phyloP scores from a whole-genome alignment of 2,329 filamentous ascomycete species.

The Monosporascus sp. region DNA sequence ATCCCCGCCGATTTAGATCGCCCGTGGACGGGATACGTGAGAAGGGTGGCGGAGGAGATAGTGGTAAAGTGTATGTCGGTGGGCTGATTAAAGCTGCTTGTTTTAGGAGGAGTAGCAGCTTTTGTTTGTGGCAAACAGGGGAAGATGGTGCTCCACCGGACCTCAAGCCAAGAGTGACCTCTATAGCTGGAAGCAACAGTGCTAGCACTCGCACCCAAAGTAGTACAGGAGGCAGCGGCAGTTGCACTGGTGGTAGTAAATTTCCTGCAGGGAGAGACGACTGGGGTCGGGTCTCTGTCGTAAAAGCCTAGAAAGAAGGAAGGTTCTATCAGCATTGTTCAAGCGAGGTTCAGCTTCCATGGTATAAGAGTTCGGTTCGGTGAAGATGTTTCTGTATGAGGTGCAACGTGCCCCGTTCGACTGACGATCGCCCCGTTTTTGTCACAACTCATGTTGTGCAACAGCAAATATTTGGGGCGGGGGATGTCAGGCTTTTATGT shows the following conservation, averaged over 20 bases:
- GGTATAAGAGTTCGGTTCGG: conserved; percentile 8
- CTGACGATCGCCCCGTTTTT: conserved; percentile 5
- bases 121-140: conserved; percentile 22
- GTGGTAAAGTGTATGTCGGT: conserved; percentile 14
- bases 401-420: conserved; percentile 1
- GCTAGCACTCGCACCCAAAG: not conserved
- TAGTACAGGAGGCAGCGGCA: conserved; percentile 3
- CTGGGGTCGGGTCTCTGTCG: conserved; percentile 9
- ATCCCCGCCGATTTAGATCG: conserved; percentile 47
- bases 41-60: conserved; percentile 3
- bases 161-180: conserved; percentile 20
- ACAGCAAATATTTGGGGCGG: conserved; percentile 6
- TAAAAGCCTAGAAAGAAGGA: conserved; percentile 23
- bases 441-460: not conserved
- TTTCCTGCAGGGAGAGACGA: not conserved
- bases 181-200: conserved; percentile 6
- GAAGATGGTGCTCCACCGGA: conserved; percentile 22
- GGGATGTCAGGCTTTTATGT: conserved; percentile 17
- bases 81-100: conserved; percentile 18
- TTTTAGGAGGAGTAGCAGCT: conserved; percentile 17
- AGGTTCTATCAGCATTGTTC: conserved; percentile 26
- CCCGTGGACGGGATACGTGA: conserved; percentile 20
- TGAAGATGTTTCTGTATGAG: not conserved
- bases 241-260: conserved; percentile 7
- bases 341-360: conserved; percentile 20